A percentile compares a stretch with the other conserved stretches of the same genome.
These are phyloP conservation scores for Tolypocladium cylindrosporum DNA, from an alignment of 2,329 filamentous ascomycete species.

Conservation along the genomic window DNA sequence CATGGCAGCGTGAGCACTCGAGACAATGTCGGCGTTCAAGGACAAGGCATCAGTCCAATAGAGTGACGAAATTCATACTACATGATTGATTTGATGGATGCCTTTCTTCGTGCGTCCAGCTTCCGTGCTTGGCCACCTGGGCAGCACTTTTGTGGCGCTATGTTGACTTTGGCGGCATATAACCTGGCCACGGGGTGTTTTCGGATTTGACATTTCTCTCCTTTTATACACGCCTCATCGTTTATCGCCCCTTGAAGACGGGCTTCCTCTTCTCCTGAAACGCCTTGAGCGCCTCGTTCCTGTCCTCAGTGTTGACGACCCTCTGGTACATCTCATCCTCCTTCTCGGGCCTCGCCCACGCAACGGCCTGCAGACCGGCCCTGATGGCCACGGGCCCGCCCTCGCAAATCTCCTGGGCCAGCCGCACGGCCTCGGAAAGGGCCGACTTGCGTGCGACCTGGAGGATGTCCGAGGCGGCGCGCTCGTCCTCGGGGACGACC, in stretches of 20 bases:
- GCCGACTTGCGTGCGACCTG: constrained; percentile 55
- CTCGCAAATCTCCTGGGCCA: constrained; percentile 81
- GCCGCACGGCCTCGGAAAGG: constrained; percentile 62
- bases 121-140: neutral
- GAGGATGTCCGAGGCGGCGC: constrained; percentile 33
- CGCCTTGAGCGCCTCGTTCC: constrained; percentile 76
- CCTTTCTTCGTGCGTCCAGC: neutral
- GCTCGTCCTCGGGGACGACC: constrained; percentile 49
- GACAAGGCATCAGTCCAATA: neutral
- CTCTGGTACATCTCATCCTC: constrained; percentile 82
- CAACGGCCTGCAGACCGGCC: constrained; percentile 70
- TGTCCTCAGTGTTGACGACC: constrained; percentile 75
- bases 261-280: constrained; percentile 60
- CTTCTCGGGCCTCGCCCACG: constrained; percentile 60
- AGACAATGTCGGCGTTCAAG: neutral
- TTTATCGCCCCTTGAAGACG: constrained; percentile 43
- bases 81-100: neutral
- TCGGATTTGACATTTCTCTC: neutral
- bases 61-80: neutral
- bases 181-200: neutral
- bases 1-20: neutral
- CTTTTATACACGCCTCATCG: neutral
- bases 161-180: neutral
- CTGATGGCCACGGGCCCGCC: constrained; percentile 77
- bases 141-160: neutral